Conservation (phyloP, 192 early-diverging fungal species). For the Umbelopsis vinacea region DNA sequence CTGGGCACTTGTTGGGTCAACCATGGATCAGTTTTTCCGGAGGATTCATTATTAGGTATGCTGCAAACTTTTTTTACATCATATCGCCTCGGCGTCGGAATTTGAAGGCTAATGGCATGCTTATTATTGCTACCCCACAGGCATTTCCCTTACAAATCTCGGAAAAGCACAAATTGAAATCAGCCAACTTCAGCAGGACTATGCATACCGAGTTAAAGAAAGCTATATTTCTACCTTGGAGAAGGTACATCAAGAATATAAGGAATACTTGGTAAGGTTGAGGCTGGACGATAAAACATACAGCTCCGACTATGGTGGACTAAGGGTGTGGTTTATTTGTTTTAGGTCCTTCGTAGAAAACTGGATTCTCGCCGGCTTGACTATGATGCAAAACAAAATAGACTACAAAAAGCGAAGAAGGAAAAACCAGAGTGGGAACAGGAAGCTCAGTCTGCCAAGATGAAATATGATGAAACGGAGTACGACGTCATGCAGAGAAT, state of each 20-base stretch:
- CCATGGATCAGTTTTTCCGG: slow-evolving; percentile 55
- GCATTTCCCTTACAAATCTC: slow-evolving; percentile 51
- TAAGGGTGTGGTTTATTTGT: neutral
- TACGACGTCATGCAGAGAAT: slow-evolving; percentile 78
- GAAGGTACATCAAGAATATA: slow-evolving; percentile 51
- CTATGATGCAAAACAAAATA: slow-evolving; percentile 89
- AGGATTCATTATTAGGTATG: slow-evolving; percentile 47
- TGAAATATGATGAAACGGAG: slow-evolving; percentile 93
- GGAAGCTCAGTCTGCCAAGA: slow-evolving; percentile 84
- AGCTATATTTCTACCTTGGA: slow-evolving; percentile 44
- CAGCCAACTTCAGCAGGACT: slow-evolving; percentile 49
- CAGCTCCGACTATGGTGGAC: neutral
- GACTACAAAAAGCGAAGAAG: slow-evolving; percentile 90
- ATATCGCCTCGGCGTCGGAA: slow-evolving; percentile 33
- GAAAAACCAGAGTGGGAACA: slow-evolving; percentile 91
- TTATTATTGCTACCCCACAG: slow-evolving; percentile 34
- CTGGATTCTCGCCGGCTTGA: slow-evolving; percentile 87
- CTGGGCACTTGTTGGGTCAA: slow-evolving; percentile 67
- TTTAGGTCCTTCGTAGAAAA: slow-evolving; percentile 76
- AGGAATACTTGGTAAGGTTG: slow-evolving; percentile 52
- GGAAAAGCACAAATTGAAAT: slow-evolving; percentile 54
- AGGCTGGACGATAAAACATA: neutral
- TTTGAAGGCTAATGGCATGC: neutral
- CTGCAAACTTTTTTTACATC: neutral
- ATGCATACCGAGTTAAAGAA: slow-evolving; percentile 42